Base-by-base conservation (phyloP, 345 rosid species). In the Pistacia integerrima region DNA sequence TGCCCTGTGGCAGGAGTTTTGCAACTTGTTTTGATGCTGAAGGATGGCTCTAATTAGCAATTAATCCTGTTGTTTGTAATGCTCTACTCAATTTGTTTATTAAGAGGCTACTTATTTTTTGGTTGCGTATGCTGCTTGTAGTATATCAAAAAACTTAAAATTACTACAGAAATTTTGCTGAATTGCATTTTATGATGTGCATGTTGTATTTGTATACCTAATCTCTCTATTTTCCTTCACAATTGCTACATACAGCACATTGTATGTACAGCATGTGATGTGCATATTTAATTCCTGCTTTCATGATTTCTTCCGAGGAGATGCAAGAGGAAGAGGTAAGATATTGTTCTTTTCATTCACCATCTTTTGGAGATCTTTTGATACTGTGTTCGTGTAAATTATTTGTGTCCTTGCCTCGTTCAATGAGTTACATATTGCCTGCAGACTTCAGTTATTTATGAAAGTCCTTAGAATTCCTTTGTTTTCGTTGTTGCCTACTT, bases 1-100 rank as follows among this genome's bases (percentile, higher is more conserved):
- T 64, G 54, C 70, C 25, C 56, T 58, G 76, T 82, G 44, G 44
- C 74, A 66, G 75, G 73, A 46, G 14, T 75, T 74, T 8, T 58
- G 55, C 65, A 20, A 41, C 75, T 61, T 38, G 54, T 76, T 81
- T 33, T 74, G 72, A 49, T 73, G 65, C 67, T 55, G 46, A 74
- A 46, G 59, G 18, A 64, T 62, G 78, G 64, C 66, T 72, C 62
- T 44, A 5, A 36, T 36, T 67, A 48, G 74, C 59, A 11, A 72
- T 71, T 30, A 33, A 62, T 54, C 67, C 58, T 72, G 64, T 73
- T 73, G 69, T 68, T 73, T 73, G 69, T 68, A 59, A 38, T 57
- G 17, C 56, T 68, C 64, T 52, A 59, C 58, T 28, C 56, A 22
- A n/a, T 64, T 52, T 52, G 64, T 52, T 57, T 68, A 54, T 30